Percentiles rank a stretch among this genome's conserved stretches.
Evolutionary conservation across 495 filamentous ascomycete species (phyloP).

Genomic region (Chlorociboria aeruginascens): DNA sequence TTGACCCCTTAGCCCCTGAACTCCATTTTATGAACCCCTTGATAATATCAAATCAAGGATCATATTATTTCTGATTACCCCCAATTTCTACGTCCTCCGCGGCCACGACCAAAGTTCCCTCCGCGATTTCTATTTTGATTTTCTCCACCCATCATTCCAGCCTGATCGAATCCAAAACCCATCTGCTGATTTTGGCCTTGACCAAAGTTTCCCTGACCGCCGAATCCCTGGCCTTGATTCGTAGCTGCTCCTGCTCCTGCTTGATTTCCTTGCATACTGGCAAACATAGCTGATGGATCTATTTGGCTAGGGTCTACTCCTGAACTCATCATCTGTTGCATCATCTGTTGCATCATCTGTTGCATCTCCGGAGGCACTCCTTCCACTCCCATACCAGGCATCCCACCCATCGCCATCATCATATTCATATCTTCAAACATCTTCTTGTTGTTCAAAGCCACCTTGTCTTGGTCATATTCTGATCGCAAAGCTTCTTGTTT

Average conservation of each 20-base stretch:
- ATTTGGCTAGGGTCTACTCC: slow-evolving; percentile 77
- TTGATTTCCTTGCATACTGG: slow-evolving; percentile 31
- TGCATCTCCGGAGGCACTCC: slow-evolving; percentile 71
- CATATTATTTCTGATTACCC: neutral
- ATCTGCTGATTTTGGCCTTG: slow-evolving; percentile 32
- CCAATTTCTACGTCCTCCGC: slow-evolving; percentile 25
- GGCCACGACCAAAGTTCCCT: slow-evolving; percentile 31
- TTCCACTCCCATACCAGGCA: slow-evolving; percentile 65
- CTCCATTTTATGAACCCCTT: neutral
- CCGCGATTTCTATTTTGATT: slow-evolving; percentile 24
- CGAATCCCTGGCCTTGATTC: slow-evolving; percentile 34
- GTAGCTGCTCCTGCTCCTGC: slow-evolving; percentile 23
- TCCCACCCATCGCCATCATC: slow-evolving; percentile 58
- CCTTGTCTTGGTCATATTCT: slow-evolving; percentile 45
- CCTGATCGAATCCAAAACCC: slow-evolving; percentile 43
- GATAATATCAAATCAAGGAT: neutral
- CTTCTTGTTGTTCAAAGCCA: slow-evolving; percentile 63
- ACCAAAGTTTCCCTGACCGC: slow-evolving; percentile 31
- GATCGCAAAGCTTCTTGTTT: slow-evolving; percentile 71
- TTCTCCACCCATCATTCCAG: slow-evolving; percentile 30
- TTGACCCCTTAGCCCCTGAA: slow-evolving; percentile 5
- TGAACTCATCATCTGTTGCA: slow-evolving; percentile 32
- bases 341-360: slow-evolving; percentile 72
- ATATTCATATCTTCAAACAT: slow-evolving; percentile 82
- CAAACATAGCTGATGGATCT: slow-evolving; percentile 48